These are phyloP conservation scores for Phytophthora nicotianae DNA, from an alignment of 352 stramenopile genomes.

Conservation along the genomic window DNA sequence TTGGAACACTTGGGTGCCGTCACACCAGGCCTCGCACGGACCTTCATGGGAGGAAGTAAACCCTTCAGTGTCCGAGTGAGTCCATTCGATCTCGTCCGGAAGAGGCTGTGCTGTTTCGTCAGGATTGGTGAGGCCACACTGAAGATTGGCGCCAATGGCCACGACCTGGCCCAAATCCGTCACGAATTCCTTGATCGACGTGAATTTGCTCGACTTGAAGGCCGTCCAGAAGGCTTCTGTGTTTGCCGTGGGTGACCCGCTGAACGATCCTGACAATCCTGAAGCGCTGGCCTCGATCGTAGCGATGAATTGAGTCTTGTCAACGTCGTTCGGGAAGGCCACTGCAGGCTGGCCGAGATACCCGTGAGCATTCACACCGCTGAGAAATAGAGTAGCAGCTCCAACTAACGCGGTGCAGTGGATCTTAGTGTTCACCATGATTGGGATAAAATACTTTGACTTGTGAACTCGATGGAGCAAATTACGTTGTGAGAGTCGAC, in stretches of 20 bases:
- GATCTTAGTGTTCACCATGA: constrained; percentile 22
- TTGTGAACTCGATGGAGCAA: constrained; percentile 24
- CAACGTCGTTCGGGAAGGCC: constrained; percentile 30
- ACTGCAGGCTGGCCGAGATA: constrained; percentile 35
- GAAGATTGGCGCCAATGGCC: constrained; percentile 22
- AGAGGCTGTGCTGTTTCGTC: constrained; percentile 33
- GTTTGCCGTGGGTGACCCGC: constrained; percentile 28
- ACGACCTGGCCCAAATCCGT: constrained; percentile 26
- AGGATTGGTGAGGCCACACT: constrained; percentile 37
- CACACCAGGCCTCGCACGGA: constrained; percentile 55
- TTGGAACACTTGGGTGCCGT: constrained; percentile 44
- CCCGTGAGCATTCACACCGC: constrained; percentile 37
- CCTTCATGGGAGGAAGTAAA: constrained; percentile 47
- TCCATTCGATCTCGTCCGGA: constrained; percentile 41
- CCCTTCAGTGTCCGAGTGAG: constrained; percentile 35
- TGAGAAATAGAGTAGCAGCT: constrained; percentile 16
- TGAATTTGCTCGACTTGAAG: constrained; percentile 40
- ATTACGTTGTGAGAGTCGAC: constrained; percentile 30
- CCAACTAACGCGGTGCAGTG: constrained; percentile 10
- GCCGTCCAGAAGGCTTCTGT: constrained; percentile 32
- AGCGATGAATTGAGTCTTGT: constrained; percentile 45
- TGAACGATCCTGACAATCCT: constrained; percentile 33
- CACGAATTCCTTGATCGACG: constrained; percentile 37
- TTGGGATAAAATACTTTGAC: not conserved
- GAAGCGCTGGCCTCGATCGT: constrained; percentile 44